Conservation (phyloP, 1,139 yeast genomes). For the Debaryomyces sp. region DNA sequence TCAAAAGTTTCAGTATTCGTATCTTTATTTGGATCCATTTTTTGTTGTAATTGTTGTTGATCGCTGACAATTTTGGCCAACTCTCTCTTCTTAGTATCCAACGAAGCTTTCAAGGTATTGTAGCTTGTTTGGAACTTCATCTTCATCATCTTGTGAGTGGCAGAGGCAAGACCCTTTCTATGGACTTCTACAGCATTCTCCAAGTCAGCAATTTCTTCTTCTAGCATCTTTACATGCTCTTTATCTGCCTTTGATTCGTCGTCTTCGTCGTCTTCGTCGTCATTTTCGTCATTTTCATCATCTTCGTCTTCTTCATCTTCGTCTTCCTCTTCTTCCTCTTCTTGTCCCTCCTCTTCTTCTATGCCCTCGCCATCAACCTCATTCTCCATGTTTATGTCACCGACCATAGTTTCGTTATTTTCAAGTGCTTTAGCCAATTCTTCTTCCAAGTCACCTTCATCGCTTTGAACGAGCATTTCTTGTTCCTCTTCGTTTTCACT, state of each 20-base stretch:
- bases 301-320: slow-evolving; percentile 34
- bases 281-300: slow-evolving; percentile 30
- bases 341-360: slow-evolving; percentile 9
- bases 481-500: slow-evolving; percentile 40
- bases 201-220: slow-evolving; percentile 84
- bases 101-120: slow-evolving; percentile 75
- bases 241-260: slow-evolving; percentile 38
- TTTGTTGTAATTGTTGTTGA: slow-evolving; percentile 22
- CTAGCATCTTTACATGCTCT: slow-evolving; percentile 75
- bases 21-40: slow-evolving; percentile 24
- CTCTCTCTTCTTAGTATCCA: slow-evolving; percentile 80
- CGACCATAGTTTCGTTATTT: slow-evolving; percentile 14
- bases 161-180: slow-evolving; percentile 70
- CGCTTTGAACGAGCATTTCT: slow-evolving; percentile 21
- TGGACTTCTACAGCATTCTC: slow-evolving; percentile 80
- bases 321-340: no score
- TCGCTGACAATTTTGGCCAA: slow-evolving; percentile 44
- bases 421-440: slow-evolving; percentile 47
- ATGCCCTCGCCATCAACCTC: slow-evolving; percentile 17
- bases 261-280: slow-evolving; percentile 31
- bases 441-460: slow-evolving; percentile 35
- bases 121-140: slow-evolving; percentile 86
- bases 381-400: slow-evolving; percentile 12
- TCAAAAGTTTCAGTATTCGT: slow-evolving; percentile 26
- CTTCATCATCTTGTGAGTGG: slow-evolving; percentile 85